phyloP scores from a whole-genome alignment of 2,329 filamentous ascomycete genomes.

The Paraconiothyrium brasiliense region DNA sequence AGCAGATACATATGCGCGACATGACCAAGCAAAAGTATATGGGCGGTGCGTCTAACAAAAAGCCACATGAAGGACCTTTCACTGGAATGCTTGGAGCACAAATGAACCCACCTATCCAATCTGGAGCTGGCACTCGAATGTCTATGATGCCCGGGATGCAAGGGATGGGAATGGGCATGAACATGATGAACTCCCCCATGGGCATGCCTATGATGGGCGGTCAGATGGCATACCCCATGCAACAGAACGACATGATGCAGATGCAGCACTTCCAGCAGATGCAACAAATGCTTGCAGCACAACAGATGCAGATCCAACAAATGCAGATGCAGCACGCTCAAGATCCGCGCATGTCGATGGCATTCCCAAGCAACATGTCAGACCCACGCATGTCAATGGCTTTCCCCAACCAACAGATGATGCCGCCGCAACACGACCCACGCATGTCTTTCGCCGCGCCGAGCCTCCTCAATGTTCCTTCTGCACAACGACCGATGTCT shows the following conservation, averaged over 20 bases:
- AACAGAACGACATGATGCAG: conserved; percentile 84
- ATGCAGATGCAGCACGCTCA: conserved; percentile 47
- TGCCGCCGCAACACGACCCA: conserved; percentile 36
- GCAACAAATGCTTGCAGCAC: conserved; percentile 47
- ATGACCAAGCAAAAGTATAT: conserved; percentile 49
- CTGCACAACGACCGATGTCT: conserved; percentile 57
- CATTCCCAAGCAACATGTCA: conserved; percentile 25
- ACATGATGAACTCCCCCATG: conserved; percentile 31
- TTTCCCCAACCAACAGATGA: conserved; percentile 29
- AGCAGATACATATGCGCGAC: conserved; percentile 50
- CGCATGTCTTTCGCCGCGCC: conserved; percentile 39
- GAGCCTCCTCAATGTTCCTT: conserved; percentile 38
- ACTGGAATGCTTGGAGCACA: conserved; percentile 46
- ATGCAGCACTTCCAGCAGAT: conserved; percentile 82
- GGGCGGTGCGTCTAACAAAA: conserved; percentile 47
- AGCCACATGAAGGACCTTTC: conserved; percentile 39
- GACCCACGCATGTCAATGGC: conserved; percentile 37
- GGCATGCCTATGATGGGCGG: conserved; percentile 43
- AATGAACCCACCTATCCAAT: conserved; percentile 41
- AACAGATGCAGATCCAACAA: conserved; percentile 70
- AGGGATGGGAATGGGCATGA: conserved; percentile 34
- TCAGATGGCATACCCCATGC: conserved; percentile 65
- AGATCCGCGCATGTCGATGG: conserved; percentile 36
- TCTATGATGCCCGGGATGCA: conserved; percentile 30
- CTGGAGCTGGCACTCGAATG: conserved; percentile 36